Base-by-base conservation (phyloP, 768 basidiomycete species). In the Brasilioporus rufonigricans region DNA sequence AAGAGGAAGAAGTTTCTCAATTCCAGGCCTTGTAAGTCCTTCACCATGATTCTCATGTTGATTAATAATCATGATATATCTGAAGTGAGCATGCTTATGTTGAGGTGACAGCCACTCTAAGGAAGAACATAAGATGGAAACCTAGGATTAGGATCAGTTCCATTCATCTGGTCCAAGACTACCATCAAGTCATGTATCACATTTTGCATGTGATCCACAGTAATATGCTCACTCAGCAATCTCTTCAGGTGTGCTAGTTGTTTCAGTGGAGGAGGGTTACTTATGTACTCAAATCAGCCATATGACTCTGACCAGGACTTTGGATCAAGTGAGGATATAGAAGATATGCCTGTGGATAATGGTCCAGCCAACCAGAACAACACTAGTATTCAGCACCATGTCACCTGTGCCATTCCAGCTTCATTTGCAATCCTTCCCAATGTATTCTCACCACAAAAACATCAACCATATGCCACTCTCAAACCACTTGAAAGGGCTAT, bases 131-230 rank as follows among this genome's bases (percentile, higher is more conserved):
- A 4, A 27, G 18, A 19, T 44, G 21, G n/a, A 36, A 31, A 35
- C 44, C 57, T 4, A 52, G 12, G 10, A 12, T 69, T 2, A 11
- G 32, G 4, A 52, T 72, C 46, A 49, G 23, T 3, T 43, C 45
- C 3, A 65, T 72, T 13, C 33, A 19, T 21, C 52, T n/a, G 44
- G 44, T 59, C 31, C 45, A 49, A 32, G 47, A 50, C 16, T 71
- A 62, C 21, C n/a, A 65, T 50, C 61, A 72, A 21, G 67, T 67
- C 11, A 55, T 72, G 50, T 47, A 61, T 50, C 69, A 71, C 48
- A 48, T 21, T 31, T 48, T 72, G 18, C 44, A 63, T 54, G 65
- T 65, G 39, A 65, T 71, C 12, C 51, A 54, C 7, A 48, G 23
- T 6, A 55, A 44, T 44, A 48, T 58, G 1, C 53, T 53, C 11